phyloP scores from a whole-genome alignment of 2,329 filamentous ascomycete species.

The Monilinia polystroma region DNA sequence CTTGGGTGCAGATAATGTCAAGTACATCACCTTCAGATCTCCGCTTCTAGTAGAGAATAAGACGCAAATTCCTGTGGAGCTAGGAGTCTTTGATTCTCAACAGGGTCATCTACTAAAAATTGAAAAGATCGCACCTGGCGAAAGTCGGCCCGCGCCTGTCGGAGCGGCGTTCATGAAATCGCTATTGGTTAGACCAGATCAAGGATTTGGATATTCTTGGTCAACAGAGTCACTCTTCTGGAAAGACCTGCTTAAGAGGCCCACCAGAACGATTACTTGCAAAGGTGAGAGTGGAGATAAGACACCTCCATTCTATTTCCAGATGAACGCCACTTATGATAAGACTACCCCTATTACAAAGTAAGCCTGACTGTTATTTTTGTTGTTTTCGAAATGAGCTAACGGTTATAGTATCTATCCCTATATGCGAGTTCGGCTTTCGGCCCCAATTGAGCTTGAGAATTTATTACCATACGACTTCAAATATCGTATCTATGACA shows the following conservation, averaged over 20 bases:
- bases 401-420: slow-evolving; percentile 68
- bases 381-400: slow-evolving; percentile 32
- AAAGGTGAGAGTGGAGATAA: slow-evolving; percentile 78
- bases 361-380: slow-evolving; percentile 44
- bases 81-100: slow-evolving; percentile 84
- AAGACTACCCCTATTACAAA: slow-evolving; percentile 77
- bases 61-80: slow-evolving; percentile 91
- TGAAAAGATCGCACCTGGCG: slow-evolving; percentile 93
- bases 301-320: slow-evolving; percentile 88
- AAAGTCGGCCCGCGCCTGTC: slow-evolving; percentile 84
- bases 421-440: slow-evolving; percentile 90
- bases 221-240: slow-evolving; percentile 87
- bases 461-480: slow-evolving; percentile 96
- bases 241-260: slow-evolving; percentile 82
- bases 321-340: slow-evolving; percentile 84
- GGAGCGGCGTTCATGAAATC: slow-evolving; percentile 90
- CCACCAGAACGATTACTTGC: slow-evolving; percentile 85
- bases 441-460: slow-evolving; percentile 89
- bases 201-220: slow-evolving; percentile 96
- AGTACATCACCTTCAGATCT: slow-evolving; percentile 93
- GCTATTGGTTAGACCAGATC: slow-evolving; percentile 83
- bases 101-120: slow-evolving; percentile 93
- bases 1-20: slow-evolving; percentile 91
- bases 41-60: slow-evolving; percentile 92
- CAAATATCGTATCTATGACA: slow-evolving; percentile 99